Conservation (phyloP, 1,284 basidiomycete genomes). For the Melampsora larici-populina region DNA sequence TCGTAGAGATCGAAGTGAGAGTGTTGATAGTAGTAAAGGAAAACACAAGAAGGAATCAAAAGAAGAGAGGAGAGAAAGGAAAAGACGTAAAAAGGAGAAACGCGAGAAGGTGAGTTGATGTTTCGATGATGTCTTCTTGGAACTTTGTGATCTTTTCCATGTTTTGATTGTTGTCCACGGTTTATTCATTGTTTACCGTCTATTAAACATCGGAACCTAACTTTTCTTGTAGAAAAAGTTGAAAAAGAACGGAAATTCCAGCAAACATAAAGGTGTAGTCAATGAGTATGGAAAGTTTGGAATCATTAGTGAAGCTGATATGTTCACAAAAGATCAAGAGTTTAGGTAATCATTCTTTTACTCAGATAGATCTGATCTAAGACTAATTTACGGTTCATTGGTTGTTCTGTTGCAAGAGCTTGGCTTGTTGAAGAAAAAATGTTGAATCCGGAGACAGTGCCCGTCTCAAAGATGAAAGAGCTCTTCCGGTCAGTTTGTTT, state of each 20-base stretch:
- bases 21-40: constrained; percentile 10
- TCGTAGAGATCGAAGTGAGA: constrained; percentile 18
- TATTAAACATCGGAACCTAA: background rate
- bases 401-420: constrained; percentile 60
- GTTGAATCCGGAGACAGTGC: constrained; percentile 77
- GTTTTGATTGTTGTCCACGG: background rate
- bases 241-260: constrained; percentile 47
- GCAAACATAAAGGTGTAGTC: constrained; percentile 61
- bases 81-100: constrained; percentile 15
- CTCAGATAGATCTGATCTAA: constrained; percentile 58
- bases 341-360: constrained; percentile 61
- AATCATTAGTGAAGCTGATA: constrained; percentile 73
- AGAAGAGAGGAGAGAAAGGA: constrained; percentile 26
- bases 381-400: background rate
- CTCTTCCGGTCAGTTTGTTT: constrained; percentile 61
- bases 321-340: constrained; percentile 54
- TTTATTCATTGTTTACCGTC: background rate
- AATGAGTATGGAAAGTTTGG: constrained; percentile 83
- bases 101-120: constrained; percentile 12
- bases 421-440: constrained; percentile 87
- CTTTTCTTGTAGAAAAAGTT: background rate
- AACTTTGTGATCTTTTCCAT: background rate
- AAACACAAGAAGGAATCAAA: constrained; percentile 18
- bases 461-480: constrained; percentile 76
- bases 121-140: background rate